Conservation (phyloP, 768 basidiomycete genomes). For the Tulasnella sp. region DNA sequence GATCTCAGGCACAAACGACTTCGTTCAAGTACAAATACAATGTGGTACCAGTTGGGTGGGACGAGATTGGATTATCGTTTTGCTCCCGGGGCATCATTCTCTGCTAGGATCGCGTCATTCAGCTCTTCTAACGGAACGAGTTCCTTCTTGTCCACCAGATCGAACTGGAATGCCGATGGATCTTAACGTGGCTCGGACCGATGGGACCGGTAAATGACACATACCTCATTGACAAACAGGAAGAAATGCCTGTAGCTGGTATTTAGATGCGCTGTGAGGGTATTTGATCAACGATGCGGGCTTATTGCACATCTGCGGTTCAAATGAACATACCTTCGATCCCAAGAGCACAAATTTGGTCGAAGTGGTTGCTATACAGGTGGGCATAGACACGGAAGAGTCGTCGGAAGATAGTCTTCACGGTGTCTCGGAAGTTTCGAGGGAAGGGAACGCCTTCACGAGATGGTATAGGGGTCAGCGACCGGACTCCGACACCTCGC, state of each 20-base stretch:
- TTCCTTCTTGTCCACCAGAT: constrained; percentile 94
- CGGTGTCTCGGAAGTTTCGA: constrained; percentile 81
- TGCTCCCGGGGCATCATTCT: constrained; percentile 38
- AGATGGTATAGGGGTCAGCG: not conserved
- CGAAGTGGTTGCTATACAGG: constrained; percentile 98
- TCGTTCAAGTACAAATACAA: no score
- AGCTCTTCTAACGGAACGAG: constrained; percentile 91
- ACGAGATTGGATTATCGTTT: not conserved
- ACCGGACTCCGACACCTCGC: not conserved
- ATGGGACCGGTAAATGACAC: constrained; percentile 34
- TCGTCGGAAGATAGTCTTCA: constrained; percentile 86
- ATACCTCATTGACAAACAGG: constrained; percentile 90
- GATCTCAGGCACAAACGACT: no score
- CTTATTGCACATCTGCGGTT: no score
- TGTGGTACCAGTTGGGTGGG: not conserved
- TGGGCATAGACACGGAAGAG: constrained; percentile 97
- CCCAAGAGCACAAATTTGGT: constrained; percentile 95
- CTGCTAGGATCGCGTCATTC: constrained; percentile 80
- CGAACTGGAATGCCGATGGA: constrained; percentile 54
- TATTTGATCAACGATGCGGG: not conserved
- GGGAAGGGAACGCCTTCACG: constrained; percentile 84
- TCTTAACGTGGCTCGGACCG: not conserved
- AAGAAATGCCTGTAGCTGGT: constrained; percentile 99
- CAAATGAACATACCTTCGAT: constrained; percentile 81
- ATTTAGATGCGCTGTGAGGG: constrained; percentile 80